phyloP scores from a whole-genome alignment of 257 asterid species.

The Solanum sitiens region DNA sequence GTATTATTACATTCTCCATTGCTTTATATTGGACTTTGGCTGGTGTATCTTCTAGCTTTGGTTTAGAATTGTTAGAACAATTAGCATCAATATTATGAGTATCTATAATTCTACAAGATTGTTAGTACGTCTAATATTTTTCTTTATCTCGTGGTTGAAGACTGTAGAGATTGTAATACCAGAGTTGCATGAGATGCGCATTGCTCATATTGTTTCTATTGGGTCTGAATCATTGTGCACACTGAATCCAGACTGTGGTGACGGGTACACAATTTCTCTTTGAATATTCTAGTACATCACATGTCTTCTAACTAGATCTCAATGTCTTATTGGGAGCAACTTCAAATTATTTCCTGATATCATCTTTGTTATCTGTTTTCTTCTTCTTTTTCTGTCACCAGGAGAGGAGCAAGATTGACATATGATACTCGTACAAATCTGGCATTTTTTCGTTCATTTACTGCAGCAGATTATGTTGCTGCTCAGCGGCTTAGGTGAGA shows the following conservation, averaged over 20 bases:
- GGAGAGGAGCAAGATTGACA: neutral
- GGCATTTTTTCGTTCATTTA: slow-evolving; percentile 8
- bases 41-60: neutral
- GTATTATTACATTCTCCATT: neutral
- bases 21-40: neutral
- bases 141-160: slow-evolving; percentile 34
- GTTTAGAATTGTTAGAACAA: neutral
- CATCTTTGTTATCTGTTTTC: neutral
- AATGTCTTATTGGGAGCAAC: neutral
- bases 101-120: neutral
- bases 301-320: neutral
- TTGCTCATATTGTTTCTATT: slow-evolving; percentile 26
- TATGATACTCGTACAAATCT: slow-evolving; percentile 6
- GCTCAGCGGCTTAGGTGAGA: slow-evolving; percentile 85
- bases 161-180: slow-evolving; percentile 79
- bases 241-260: slow-evolving; percentile 15
- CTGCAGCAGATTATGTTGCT: slow-evolving; percentile 84
- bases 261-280: slow-evolving; percentile 47
- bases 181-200: slow-evolving; percentile 87
- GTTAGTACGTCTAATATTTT: neutral
- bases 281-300: neutral
- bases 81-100: neutral
- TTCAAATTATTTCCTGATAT: neutral
- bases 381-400: neutral
- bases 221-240: neutral